Evolutionary conservation across 768 basidiomycete genomes (phyloP).

Genomic region (Pleurotus pulmonarius): DNA sequence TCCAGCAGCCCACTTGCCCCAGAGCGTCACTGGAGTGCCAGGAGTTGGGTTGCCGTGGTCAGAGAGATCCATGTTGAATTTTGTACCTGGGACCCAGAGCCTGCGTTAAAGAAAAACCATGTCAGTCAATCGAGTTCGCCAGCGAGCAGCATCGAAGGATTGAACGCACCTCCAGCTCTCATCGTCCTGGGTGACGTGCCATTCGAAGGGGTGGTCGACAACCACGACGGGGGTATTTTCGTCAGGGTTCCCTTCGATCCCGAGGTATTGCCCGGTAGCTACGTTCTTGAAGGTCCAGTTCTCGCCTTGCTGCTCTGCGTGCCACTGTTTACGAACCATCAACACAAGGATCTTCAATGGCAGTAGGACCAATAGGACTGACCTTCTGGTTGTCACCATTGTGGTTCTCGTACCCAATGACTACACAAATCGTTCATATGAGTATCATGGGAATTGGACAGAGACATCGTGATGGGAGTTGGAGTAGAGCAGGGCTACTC

Average conservation of each 20-base stretch:
- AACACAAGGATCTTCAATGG: background rate
- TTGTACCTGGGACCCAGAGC: constrained; percentile 31
- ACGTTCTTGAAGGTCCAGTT: constrained; percentile 31
- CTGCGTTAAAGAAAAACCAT: constrained; percentile 17
- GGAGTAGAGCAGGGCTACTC: constrained; percentile 7
- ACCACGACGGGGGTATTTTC: constrained; percentile 30
- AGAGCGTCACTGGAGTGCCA: constrained; percentile 39
- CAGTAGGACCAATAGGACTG: background rate
- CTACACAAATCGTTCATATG: constrained; percentile 13
- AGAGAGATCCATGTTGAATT: constrained; percentile 34
- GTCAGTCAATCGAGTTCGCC: no score
- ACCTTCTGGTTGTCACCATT: constrained; percentile 41
- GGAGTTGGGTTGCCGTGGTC: constrained; percentile 32
- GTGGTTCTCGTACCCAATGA: constrained; percentile 37
- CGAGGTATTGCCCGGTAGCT: constrained; percentile 26
- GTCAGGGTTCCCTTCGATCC: constrained; percentile 16
- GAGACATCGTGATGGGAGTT: background rate
- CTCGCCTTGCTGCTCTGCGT: constrained; percentile 19
- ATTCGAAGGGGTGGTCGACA: constrained; percentile 19
- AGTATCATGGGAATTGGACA: background rate
- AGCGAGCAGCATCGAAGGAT: no score
- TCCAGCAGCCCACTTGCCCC: constrained; percentile 33
- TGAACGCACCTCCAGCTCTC: constrained; percentile 18
- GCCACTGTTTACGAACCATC: constrained; percentile 26
- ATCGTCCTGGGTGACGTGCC: constrained; percentile 34